These are phyloP conservation scores for Thelonectria blattea DNA, from an alignment of 2,329 filamentous ascomycete genomes.

Conservation along the genomic window DNA sequence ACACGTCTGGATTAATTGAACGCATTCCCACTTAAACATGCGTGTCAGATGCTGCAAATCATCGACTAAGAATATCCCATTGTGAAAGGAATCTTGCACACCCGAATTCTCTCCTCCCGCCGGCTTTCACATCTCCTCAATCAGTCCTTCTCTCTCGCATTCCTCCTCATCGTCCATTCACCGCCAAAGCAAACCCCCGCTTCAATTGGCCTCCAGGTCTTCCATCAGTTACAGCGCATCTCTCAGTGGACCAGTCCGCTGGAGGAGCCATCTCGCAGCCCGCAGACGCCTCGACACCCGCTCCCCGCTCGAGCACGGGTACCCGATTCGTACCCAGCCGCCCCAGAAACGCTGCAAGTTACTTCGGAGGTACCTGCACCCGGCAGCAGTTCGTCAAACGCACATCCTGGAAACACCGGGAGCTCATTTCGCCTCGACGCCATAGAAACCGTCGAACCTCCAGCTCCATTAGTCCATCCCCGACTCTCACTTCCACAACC, in stretches of 20 bases:
- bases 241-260: constrained; percentile 26
- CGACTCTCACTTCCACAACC: constrained; percentile 36
- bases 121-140: background rate
- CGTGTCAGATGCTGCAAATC: constrained; percentile 15
- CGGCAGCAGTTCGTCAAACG: background rate
- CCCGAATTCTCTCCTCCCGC: background rate
- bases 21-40: constrained; percentile 33
- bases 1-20: constrained; percentile 50
- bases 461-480: constrained; percentile 30
- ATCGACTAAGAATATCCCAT: background rate
- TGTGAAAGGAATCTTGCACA: background rate
- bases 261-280: constrained; percentile 21
- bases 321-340: constrained; percentile 25
- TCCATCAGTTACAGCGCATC: constrained; percentile 1
- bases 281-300: background rate
- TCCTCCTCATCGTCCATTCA: background rate
- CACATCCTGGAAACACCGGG: constrained; percentile 26
- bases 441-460: constrained; percentile 21
- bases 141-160: background rate
- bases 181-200: background rate
- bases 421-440: constrained; percentile 40
- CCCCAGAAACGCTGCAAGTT: constrained; percentile 5
- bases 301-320: constrained; percentile 21
- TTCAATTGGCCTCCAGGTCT: constrained; percentile 15
- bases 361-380: constrained; percentile 26